Base-by-base conservation (phyloP, 1,284 basidiomycete genomes). In the Schizophyllum amplum region DNA sequence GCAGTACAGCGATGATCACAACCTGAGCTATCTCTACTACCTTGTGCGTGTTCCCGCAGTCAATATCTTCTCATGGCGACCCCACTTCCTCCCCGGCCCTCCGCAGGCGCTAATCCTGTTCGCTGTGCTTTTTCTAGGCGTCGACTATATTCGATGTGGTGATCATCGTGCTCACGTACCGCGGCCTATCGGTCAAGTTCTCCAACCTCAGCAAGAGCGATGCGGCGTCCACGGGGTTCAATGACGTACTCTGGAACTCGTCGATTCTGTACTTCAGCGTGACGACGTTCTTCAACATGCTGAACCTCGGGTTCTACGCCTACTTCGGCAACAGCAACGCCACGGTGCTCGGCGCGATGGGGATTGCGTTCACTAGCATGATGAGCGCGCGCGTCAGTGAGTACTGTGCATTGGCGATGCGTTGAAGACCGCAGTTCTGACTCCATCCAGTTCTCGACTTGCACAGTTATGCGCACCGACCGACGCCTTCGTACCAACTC, bases 381-480 rank as follows among this genome's bases (percentile, higher is more conserved):
- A 57, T 57, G 56, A 57, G 56, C 51, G 25, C 52, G n/a, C 56
- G 56, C 24, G 56, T 57, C 22, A 54, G 56, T 57, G 27, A 33
- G 56, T 54, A 24, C 11, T 23, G 15, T 25, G 25, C 20, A 11
- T n/a, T n/a, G n/a, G n/a, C 42, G 21, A 5, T 26, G 25, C 7
- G 20, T 20, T 22, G 24, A 21, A 20, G 11, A 11, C 20, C 3
- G 13, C n/a, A 21, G 24, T 20, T 4, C n/a, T 54, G 27, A 54
- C 20, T 42, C 33, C 17, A 17, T 5, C 20, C 20, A 57, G 56
- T 57, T 47, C 56, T 57, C 52, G 47, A 57, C 46, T 24, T 57
- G 52, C 52, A 57, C 20, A 51, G 52, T 20, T 57, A 57, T 25
- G 51, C 47, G 25, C 24, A 56, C 33, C 55, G 50, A 25, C 55